Percentiles rank a stretch among this genome's conserved stretches.
Conservation (phyloP, 768 basidiomycete species). For the Leccinum uliginosum region DNA sequence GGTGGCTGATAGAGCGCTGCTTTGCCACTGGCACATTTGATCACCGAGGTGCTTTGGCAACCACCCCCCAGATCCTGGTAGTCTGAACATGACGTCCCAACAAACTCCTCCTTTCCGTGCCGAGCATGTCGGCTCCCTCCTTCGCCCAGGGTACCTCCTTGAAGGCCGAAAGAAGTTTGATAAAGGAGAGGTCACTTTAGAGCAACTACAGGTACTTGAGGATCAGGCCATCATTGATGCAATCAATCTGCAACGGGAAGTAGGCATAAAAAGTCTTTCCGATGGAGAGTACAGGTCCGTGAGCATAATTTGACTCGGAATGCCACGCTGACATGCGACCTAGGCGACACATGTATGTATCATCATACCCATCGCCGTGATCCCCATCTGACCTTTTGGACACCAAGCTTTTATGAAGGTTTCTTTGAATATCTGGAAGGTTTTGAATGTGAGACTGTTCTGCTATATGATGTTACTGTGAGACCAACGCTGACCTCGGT, state of each 20-base stretch:
- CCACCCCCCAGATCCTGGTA: not conserved
- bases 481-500: not conserved
- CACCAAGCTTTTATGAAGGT: constrained; percentile 25
- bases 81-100: not conserved
- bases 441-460: constrained; percentile 17
- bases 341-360: constrained; percentile 26
- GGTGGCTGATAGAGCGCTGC: not conserved
- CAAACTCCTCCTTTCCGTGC: not conserved
- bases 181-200: not conserved
- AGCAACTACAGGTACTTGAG: not conserved
- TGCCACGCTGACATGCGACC: not conserved
- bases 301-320: not conserved
- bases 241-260: not conserved
- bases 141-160: not conserved
- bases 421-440: constrained; percentile 27
- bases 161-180: not conserved
- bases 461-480: not conserved
- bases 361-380: not conserved
- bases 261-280: not conserved
- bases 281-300: not conserved
- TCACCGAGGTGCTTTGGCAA: too few relatives aligned
- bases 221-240: not conserved
- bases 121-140: not conserved
- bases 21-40: not conserved
- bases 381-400: not conserved